Percentiles rank a stretch among this genome's conserved stretches.
phyloP scores from a whole-genome alignment of 2,329 filamentous ascomycete genomes.

The Cytospora paraplurivora region DNA sequence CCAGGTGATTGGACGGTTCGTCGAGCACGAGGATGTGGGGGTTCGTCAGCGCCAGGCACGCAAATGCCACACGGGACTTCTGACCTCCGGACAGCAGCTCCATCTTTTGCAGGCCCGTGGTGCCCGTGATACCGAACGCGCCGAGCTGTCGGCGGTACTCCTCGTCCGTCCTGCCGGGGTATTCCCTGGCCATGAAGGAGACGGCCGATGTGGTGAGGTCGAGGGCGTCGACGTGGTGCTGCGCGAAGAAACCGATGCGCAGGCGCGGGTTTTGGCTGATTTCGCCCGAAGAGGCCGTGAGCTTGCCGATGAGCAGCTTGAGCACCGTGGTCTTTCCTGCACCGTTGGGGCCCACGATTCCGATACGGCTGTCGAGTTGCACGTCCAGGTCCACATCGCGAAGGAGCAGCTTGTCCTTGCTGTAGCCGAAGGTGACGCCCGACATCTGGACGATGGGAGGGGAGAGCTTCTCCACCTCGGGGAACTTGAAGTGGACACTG shows the following conservation, averaged over 20 bases:
- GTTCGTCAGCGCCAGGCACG: slow-evolving; percentile 90
- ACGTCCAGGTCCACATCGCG: slow-evolving; percentile 91
- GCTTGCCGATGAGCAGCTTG: slow-evolving; percentile 90
- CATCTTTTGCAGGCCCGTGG: slow-evolving; percentile 96
- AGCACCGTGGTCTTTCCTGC: slow-evolving; percentile 98
- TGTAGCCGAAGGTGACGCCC: slow-evolving; percentile 88
- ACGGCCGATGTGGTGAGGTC: slow-evolving; percentile 89
- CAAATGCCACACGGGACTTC: slow-evolving; percentile 97
- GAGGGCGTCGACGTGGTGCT: slow-evolving; percentile 96
- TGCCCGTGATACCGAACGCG: slow-evolving; percentile 87
- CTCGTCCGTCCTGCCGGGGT: slow-evolving; percentile 89
- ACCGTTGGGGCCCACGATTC: slow-evolving; percentile 98
- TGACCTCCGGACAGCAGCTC: slow-evolving; percentile 91
- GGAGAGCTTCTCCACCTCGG: slow-evolving; percentile 95
- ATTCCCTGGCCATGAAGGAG: slow-evolving; percentile 92
- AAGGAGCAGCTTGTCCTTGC: slow-evolving; percentile 75
- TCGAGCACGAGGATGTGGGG: slow-evolving; percentile 97
- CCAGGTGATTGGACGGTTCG: slow-evolving; percentile 97
- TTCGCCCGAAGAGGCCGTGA: slow-evolving; percentile 73
- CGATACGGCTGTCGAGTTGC: slow-evolving; percentile 95
- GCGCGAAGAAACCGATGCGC: slow-evolving; percentile 93
- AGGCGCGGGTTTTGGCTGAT: slow-evolving; percentile 89
- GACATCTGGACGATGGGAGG: slow-evolving; percentile 98
- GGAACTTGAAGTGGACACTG: slow-evolving; percentile 95
- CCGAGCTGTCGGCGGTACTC: slow-evolving; percentile 95